These are phyloP conservation scores for Ganoderma sinense DNA, from an alignment of 1,284 basidiomycete genomes.

Conservation along the genomic window DNA sequence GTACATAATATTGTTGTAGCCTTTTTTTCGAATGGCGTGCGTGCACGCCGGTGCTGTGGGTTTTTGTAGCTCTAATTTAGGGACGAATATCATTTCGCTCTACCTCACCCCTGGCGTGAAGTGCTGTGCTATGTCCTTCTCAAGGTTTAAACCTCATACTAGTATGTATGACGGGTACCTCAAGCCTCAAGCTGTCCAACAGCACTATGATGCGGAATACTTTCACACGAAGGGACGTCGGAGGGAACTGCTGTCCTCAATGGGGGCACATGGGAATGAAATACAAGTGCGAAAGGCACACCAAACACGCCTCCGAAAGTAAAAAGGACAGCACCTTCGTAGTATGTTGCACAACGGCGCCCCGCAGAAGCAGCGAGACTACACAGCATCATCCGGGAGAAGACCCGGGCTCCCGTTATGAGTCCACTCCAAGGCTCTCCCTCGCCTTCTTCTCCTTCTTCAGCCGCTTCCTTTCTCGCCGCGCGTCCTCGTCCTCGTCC, in stretches of 20 bases:
- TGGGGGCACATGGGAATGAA: conserved; percentile 2
- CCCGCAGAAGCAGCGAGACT: not conserved
- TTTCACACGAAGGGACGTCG: not conserved
- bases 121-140: not conserved
- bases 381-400: not conserved
- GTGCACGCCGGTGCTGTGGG: conserved; percentile 5
- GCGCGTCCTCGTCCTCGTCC: conserved; percentile 44
- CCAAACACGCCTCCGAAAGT: conserved; percentile 20
- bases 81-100: conserved; percentile 3
- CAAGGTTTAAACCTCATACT: not conserved
- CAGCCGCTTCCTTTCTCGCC: conserved; percentile 42
- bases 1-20: conserved; percentile 3
- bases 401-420: conserved; percentile 29
- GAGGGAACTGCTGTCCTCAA: not conserved
- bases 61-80: conserved; percentile 9
- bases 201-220: not conserved
- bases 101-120: not conserved
- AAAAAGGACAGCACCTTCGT: conserved; percentile 20
- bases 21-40: conserved; percentile 11
- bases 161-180: not conserved
- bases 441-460: conserved; percentile 47
- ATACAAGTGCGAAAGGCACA: conserved; percentile 21
- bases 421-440: conserved; percentile 43
- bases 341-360: conserved; percentile 21
- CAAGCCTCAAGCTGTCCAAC: not conserved